These are phyloP conservation scores for Talaromyces adpressus DNA, from an alignment of 495 filamentous ascomycete species.

Conservation along the genomic window DNA sequence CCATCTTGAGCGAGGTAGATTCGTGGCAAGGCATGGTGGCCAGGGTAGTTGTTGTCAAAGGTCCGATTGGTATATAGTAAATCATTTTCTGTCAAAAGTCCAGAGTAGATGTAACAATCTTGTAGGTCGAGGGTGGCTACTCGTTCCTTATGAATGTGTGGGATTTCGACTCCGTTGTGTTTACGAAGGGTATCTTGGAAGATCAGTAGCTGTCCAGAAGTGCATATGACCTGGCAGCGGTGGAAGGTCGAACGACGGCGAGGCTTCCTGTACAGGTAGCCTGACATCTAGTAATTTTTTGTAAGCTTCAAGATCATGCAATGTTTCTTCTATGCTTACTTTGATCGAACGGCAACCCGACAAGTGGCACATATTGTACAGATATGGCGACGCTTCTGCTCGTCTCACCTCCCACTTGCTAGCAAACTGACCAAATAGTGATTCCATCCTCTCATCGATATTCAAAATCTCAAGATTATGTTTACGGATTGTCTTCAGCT, in stretches of 20 bases:
- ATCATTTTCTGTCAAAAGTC: constrained; percentile 59
- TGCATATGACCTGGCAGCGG: constrained; percentile 56
- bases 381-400: constrained; percentile 53
- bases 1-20: constrained; percentile 55
- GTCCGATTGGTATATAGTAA: constrained; percentile 63
- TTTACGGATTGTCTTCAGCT: constrained; percentile 48
- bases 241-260: constrained; percentile 57
- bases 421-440: constrained; percentile 60
- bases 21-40: constrained; percentile 55
- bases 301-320: not conserved
- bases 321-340: constrained; percentile 20
- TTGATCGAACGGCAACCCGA: constrained; percentile 60
- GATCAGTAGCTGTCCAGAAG: constrained; percentile 54
- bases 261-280: constrained; percentile 60
- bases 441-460: constrained; percentile 67
- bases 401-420: constrained; percentile 68
- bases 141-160: constrained; percentile 57
- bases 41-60: constrained; percentile 61
- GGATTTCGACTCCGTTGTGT: constrained; percentile 48
- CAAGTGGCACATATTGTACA: constrained; percentile 66
- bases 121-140: constrained; percentile 52
- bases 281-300: constrained; percentile 42
- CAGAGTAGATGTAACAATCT: constrained; percentile 69
- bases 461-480: constrained; percentile 56
- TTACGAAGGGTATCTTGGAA: constrained; percentile 55